phyloP scores from a whole-genome alignment of 257 asterid genomes.

The Penstemon barbatus region DNA sequence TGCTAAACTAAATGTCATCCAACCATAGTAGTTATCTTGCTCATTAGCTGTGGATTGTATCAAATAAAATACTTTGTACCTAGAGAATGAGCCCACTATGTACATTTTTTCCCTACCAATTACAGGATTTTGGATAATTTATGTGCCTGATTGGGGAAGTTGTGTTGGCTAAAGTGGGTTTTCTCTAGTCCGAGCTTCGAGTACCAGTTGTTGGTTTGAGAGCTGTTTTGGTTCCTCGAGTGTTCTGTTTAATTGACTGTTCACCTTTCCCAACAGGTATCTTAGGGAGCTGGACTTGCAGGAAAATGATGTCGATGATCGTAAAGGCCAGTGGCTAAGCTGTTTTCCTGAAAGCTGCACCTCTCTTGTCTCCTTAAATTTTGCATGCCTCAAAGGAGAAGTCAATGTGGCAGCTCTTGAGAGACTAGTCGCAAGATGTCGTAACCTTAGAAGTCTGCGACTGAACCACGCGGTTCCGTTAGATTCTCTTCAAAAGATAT shows the following conservation, averaged over 20 bases:
- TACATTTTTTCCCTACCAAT: not conserved
- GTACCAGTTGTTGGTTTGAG: too few relatives aligned
- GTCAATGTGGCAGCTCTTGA: slow-evolving; percentile 66
- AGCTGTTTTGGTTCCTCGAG: not conserved
- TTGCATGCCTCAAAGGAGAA: slow-evolving; percentile 85
- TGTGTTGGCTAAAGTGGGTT: not conserved
- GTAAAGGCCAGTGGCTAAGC: slow-evolving; percentile 86
- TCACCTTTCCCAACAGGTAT: slow-evolving; percentile 43
- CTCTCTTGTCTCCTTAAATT: slow-evolving; percentile 71
- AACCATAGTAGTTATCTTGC: not conserved
- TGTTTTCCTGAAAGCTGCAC: slow-evolving; percentile 74
- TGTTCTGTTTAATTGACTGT: slow-evolving; percentile 6
- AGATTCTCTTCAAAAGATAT: slow-evolving; percentile 62
- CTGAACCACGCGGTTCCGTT: slow-evolving; percentile 62
- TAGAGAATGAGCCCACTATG: not conserved
- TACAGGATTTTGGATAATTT: not conserved
- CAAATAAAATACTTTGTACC: not conserved
- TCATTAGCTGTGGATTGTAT: not conserved
- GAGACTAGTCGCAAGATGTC: slow-evolving; percentile 72
- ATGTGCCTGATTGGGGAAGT: not conserved
- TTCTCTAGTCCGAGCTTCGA: not conserved
- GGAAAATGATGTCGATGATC: slow-evolving; percentile 76
- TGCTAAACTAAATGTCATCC: not conserved
- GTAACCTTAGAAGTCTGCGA: slow-evolving; percentile 60
- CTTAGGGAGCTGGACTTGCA: slow-evolving; percentile 83